Conservation (phyloP, 2,329 filamentous ascomycete species). For the Teratosphaeria pseudoeucalypti region DNA sequence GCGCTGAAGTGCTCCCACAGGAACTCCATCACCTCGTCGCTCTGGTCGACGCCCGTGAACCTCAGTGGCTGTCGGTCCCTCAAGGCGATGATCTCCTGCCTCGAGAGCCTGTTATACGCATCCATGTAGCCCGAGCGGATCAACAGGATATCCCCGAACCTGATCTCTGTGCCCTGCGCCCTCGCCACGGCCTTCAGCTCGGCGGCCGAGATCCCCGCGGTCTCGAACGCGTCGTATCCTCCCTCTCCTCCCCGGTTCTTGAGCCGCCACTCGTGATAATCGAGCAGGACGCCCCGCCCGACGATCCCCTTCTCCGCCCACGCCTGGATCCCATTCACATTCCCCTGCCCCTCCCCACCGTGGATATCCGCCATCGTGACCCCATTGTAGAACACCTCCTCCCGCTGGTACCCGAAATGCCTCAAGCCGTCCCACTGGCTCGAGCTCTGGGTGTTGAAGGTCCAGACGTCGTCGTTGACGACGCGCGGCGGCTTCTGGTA, state of each 20-base stretch:
- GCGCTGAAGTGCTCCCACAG: constrained; percentile 31
- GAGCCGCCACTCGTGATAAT: constrained; percentile 41
- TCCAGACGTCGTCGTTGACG: constrained; percentile 52
- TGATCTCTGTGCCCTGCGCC: constrained; percentile 42
- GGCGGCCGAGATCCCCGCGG: constrained; percentile 25
- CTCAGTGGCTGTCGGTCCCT: constrained; percentile 29
- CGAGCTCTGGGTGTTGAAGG: constrained; percentile 22
- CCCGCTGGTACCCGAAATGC: constrained; percentile 42
- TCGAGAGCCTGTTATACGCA: constrained; percentile 29
- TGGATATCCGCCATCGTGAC: constrained; percentile 33
- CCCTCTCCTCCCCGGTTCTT: constrained; percentile 30
- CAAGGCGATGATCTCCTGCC: constrained; percentile 28
- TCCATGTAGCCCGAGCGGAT: constrained; percentile 40
- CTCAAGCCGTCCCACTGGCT: constrained; percentile 42
- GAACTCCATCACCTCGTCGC: constrained; percentile 34
- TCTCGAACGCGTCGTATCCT: constrained; percentile 26
- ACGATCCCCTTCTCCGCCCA: constrained; percentile 47
- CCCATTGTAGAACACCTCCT: constrained; percentile 27
- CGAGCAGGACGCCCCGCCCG: constrained; percentile 45
- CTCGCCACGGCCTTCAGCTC: constrained; percentile 36
- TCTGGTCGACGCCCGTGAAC: constrained; percentile 41
- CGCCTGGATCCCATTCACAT: constrained; percentile 35
- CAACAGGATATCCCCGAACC: constrained; percentile 45
- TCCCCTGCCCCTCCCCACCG: constrained; percentile 23
- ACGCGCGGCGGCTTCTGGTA: constrained; percentile 41